phyloP scores from a whole-genome alignment of 768 basidiomycete genomes.

The Lactifluus echinatus region DNA sequence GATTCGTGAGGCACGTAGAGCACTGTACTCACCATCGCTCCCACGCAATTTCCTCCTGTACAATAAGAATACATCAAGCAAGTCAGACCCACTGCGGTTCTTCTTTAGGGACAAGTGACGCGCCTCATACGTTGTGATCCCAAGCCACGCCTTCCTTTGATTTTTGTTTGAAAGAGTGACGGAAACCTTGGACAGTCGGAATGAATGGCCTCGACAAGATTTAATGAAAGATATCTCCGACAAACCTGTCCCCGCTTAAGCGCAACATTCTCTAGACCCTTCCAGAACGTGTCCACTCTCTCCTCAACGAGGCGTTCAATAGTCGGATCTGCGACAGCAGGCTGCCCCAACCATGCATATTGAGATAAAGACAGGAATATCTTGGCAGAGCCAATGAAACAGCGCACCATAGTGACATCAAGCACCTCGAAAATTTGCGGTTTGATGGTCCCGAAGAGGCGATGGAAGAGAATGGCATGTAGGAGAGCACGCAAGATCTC shows the following conservation, averaged over 20 bases:
- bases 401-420: slow-evolving; percentile 72
- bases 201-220: neutral
- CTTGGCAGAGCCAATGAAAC: neutral
- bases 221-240: neutral
- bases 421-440: slow-evolving; percentile 71
- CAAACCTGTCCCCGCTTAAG: slow-evolving; percentile 63
- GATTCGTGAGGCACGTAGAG: no score
- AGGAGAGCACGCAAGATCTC: slow-evolving; percentile 69
- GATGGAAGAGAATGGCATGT: slow-evolving; percentile 79
- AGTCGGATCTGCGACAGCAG: slow-evolving; percentile 65
- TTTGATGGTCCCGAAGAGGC: slow-evolving; percentile 72
- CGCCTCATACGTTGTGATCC: slow-evolving; percentile 40
- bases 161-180: slow-evolving; percentile 73
- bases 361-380: neutral
- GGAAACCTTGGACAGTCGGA: slow-evolving; percentile 39
- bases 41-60: slow-evolving; percentile 76
- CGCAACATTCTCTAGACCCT: slow-evolving; percentile 52
- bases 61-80: neutral
- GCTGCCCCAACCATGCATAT: slow-evolving; percentile 35
- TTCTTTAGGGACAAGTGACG: neutral
- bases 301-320: slow-evolving; percentile 66
- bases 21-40: slow-evolving; percentile 72
- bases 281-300: slow-evolving; percentile 75
- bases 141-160: slow-evolving; percentile 73
- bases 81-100: neutral